Percentiles rank a stretch among this genome's conserved stretches.
Conservation (phyloP, 768 basidiomycete species). For the Pleurotus giganteus region DNA sequence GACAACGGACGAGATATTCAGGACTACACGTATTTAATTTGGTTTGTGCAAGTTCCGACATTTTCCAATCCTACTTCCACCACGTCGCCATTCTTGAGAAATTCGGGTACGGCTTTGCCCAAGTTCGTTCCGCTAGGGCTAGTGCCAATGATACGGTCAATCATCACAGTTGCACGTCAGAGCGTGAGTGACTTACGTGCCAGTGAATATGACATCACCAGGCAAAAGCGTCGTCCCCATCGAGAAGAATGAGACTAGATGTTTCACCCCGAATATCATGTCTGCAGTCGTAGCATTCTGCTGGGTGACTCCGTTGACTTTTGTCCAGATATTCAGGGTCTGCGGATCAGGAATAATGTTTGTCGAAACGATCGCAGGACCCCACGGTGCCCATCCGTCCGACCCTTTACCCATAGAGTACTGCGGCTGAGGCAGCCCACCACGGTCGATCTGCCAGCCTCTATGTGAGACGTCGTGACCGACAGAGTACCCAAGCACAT, state of each 20-base stretch:
- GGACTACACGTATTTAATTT: conserved; percentile 40
- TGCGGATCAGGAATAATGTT: conserved; percentile 37
- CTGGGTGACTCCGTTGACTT: conserved; percentile 83
- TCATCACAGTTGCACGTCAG: background rate
- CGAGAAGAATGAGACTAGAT: conserved; percentile 33
- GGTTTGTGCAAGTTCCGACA: conserved; percentile 39
- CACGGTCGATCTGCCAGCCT: conserved; percentile 43
- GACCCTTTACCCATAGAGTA: conserved; percentile 43
- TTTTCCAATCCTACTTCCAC: conserved; percentile 39
- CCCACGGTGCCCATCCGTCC: conserved; percentile 43
- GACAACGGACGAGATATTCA: too few relatives aligned
- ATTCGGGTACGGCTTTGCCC: conserved; percentile 31
- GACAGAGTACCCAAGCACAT: conserved; percentile 38
- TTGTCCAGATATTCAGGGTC: conserved; percentile 38
- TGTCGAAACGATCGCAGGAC: conserved; percentile 36
- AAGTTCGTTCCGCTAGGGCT: conserved; percentile 35
- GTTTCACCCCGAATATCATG: conserved; percentile 87
- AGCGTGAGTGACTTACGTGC: conserved; percentile 28
- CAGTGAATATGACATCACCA: conserved; percentile 43
- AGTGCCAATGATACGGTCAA: conserved; percentile 10
- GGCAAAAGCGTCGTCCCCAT: conserved; percentile 42
- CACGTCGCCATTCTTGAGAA: conserved; percentile 35
- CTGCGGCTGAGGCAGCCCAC: conserved; percentile 39
- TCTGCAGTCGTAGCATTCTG: conserved; percentile 84
- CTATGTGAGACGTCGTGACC: conserved; percentile 42